Evolutionary conservation across 805 yeast genomes (phyloP).

Genomic region (Candida rishiriensis): DNA sequence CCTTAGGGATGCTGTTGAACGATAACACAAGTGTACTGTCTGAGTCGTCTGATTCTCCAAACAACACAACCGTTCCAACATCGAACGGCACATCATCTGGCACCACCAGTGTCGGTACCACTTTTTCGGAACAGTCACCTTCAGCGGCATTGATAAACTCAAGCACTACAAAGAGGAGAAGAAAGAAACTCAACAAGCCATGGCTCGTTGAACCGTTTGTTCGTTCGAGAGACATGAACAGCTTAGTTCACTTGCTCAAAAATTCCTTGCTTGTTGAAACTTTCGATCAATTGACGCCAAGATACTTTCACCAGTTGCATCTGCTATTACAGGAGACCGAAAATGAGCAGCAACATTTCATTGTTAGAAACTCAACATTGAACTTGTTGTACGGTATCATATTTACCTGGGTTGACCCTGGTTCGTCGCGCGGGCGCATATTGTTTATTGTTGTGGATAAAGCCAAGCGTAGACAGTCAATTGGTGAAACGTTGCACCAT

Average conservation of each 20-base stretch:
- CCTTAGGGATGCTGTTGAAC: slow-evolving; percentile 3
- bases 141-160: no score
- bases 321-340: slow-evolving; percentile 17
- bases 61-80: neutral
- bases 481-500: slow-evolving; percentile 50
- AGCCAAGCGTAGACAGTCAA: slow-evolving; percentile 48
- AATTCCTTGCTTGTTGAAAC: slow-evolving; percentile 28
- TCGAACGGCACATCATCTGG: neutral
- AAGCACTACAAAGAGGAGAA: slow-evolving; percentile 2
- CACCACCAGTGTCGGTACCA: neutral
- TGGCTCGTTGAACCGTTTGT: slow-evolving; percentile 60
- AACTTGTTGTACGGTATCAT: slow-evolving; percentile 52
- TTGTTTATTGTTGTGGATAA: slow-evolving; percentile 48
- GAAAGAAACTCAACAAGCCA: slow-evolving; percentile 22
- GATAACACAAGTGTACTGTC: neutral
- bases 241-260: slow-evolving; percentile 40
- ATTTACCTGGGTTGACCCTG: slow-evolving; percentile 46
- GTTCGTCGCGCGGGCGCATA: slow-evolving; percentile 37
- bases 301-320: slow-evolving; percentile 10
- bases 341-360: slow-evolving; percentile 42
- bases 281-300: neutral
- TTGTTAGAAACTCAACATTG: slow-evolving; percentile 52
- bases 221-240: slow-evolving; percentile 45
- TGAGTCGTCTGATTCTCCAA: neutral
- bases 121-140: no score